These are phyloP conservation scores for Scheffersomyces insectosa DNA, from an alignment of 1,139 yeast genomes.

Conservation along the genomic window DNA sequence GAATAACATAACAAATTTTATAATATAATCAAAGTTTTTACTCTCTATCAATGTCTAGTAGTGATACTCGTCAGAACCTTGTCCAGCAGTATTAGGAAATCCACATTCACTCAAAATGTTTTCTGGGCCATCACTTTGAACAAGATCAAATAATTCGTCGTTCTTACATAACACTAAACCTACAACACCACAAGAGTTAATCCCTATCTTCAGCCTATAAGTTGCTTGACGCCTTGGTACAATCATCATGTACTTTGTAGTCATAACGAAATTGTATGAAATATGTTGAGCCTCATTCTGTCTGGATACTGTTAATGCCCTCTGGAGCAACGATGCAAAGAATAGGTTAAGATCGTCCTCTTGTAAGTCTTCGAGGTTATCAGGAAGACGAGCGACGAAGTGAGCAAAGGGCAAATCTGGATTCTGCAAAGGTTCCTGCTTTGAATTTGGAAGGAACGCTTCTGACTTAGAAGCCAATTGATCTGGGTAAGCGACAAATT, in stretches of 20 bases:
- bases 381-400: constrained; percentile 68
- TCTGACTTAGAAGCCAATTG: constrained; percentile 45
- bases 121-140: constrained; percentile 44
- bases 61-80: constrained; percentile 35
- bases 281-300: constrained; percentile 46
- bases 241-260: constrained; percentile 77
- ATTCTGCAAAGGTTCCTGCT: constrained; percentile 61
- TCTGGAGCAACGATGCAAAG: constrained; percentile 69
- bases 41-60: constrained; percentile 20
- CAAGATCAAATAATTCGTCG: constrained; percentile 46
- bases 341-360: constrained; percentile 61
- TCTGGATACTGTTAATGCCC: constrained; percentile 65
- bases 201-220: constrained; percentile 49
- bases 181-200: constrained; percentile 79
- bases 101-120: constrained; percentile 61
- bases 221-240: constrained; percentile 68
- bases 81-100: constrained; percentile 54
- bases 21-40: too few relatives aligned
- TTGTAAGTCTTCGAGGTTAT: constrained; percentile 29
- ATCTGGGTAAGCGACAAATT: constrained; percentile 62
- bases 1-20: constrained; percentile 1
- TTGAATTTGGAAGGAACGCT: constrained; percentile 53
- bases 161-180: constrained; percentile 80
- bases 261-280: constrained; percentile 80
- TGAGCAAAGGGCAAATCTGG: constrained; percentile 77